A percentile compares a stretch with the other conserved stretches of the same genome.
Evolutionary conservation across 768 basidiomycete species (phyloP).

Genomic region (Floccularia luteovirens): DNA sequence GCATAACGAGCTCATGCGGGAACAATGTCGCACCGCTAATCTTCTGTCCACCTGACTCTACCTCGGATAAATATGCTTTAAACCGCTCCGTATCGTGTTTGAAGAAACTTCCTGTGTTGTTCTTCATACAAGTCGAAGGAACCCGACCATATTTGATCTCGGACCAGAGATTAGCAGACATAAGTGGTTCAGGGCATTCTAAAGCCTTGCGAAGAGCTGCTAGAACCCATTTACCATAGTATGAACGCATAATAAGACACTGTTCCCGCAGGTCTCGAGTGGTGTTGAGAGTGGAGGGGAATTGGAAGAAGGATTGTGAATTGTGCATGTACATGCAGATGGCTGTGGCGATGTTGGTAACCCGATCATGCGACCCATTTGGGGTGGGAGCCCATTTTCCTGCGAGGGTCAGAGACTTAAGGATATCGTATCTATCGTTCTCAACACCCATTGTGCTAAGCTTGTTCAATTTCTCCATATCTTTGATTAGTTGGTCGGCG

Average conservation of each 20-base stretch:
- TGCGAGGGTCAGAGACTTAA: constrained; percentile 44
- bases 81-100: constrained; percentile 55
- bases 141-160: constrained; percentile 54
- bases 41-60: constrained; percentile 43
- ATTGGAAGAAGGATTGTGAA: constrained; percentile 16
- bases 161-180: constrained; percentile 53
- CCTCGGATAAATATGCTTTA: constrained; percentile 44
- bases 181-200: constrained; percentile 49
- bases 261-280: constrained; percentile 17
- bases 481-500: constrained; percentile 38
- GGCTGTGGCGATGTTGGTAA: constrained; percentile 60
- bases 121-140: constrained; percentile 53
- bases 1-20: constrained; percentile 51
- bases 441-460: constrained; percentile 23
- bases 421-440: constrained; percentile 19
- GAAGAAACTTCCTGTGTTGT: constrained; percentile 46
- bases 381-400: constrained; percentile 70
- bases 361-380: constrained; percentile 48
- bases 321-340: constrained; percentile 46
- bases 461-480: constrained; percentile 31
- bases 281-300: constrained; percentile 24
- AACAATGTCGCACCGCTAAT: constrained; percentile 65
- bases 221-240: constrained; percentile 53
- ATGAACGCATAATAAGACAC: constrained; percentile 40
- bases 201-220: constrained; percentile 41